Base-by-base conservation (phyloP, 805 yeast genomes). In the Spathaspora passalidarum region DNA sequence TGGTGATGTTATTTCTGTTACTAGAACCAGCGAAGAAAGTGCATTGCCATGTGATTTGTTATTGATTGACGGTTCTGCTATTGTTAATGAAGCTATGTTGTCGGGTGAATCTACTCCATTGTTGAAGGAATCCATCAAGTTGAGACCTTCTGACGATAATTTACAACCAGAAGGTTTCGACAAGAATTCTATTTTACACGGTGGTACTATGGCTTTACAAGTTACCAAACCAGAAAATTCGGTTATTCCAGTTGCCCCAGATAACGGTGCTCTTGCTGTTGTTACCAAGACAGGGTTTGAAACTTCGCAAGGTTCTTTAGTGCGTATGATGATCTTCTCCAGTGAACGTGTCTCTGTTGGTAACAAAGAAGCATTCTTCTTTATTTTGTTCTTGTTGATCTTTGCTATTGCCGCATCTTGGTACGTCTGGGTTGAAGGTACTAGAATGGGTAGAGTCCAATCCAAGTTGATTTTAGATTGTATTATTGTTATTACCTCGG, bases 361-460 rank as follows among this genome's bases (percentile, higher is more conserved):
- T 45, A 92, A 89, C 68, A 86, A 82, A 62, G 99, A 94, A 70
- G 94, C 98, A 0, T 81, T 94, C 60, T 84, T 86, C 69, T 94
- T 94, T 65, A 91, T 94, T 62, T 75, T 91, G 56, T 94, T 94
- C 72, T 75, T 94, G 64, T 79, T 94, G 56, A 74, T 87, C 32
- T 94, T 94, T 60, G 99, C 99, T 51, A 78, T 94, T 61, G 88
- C 90, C 56, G 99, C 99, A 25, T 85, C 96, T 17, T 86, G 96
- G 89, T 94, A 92, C 61, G 98, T 94, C 44, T 94, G 99, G 99
- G 85, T 87, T 49, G 97, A 92, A 71, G 99, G 99, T 68, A 86
- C 96, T 19, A 84, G 79, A 64, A 85, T 88, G 88, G 98, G 97
- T 59, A 86, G 99, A 72, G 81, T 88, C 57, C 96, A 92, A 67